phyloP scores from a whole-genome alignment of 2,329 filamentous ascomycete genomes.

The Eutypa lata region DNA sequence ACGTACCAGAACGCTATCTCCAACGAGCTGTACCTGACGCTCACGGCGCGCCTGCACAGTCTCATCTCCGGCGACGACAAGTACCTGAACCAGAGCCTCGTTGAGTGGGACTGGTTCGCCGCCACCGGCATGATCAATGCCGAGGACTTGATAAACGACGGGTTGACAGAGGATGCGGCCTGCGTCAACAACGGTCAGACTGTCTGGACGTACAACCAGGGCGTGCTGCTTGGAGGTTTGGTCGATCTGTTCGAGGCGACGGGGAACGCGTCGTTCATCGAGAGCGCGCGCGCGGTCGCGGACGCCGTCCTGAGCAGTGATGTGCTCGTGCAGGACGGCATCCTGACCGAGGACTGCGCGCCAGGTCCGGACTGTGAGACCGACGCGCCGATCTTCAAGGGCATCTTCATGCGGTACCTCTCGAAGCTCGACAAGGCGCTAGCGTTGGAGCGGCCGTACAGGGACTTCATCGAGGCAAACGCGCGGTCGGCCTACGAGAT shows the following conservation, averaged over 20 bases:
- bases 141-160: slow-evolving; percentile 39
- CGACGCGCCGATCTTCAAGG: slow-evolving; percentile 56
- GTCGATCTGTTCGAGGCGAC: slow-evolving; percentile 47
- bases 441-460: slow-evolving; percentile 38
- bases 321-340: slow-evolving; percentile 32
- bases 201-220: slow-evolving; percentile 53
- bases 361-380: slow-evolving; percentile 27
- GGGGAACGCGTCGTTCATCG: slow-evolving; percentile 15
- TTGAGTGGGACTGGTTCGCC: slow-evolving; percentile 43
- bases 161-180: slow-evolving; percentile 30
- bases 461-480: slow-evolving; percentile 44
- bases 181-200: slow-evolving; percentile 27
- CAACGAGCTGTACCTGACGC: slow-evolving; percentile 45
- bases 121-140: slow-evolving; percentile 37
- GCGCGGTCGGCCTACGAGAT: slow-evolving; percentile 53
- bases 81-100: slow-evolving; percentile 37
- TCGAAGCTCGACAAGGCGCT: slow-evolving; percentile 44
- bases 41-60: slow-evolving; percentile 42
- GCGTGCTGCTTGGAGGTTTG: slow-evolving; percentile 57
- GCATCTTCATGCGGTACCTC: slow-evolving; percentile 57
- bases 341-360: slow-evolving; percentile 40
- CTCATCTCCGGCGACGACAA: slow-evolving; percentile 31
- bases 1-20: slow-evolving; percentile 40
- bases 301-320: slow-evolving; percentile 30
- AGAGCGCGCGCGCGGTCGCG: slow-evolving; percentile 21